Evolutionary conservation across 2,329 filamentous ascomycete species (phyloP).

Genomic region (Raffaelea arxii): DNA sequence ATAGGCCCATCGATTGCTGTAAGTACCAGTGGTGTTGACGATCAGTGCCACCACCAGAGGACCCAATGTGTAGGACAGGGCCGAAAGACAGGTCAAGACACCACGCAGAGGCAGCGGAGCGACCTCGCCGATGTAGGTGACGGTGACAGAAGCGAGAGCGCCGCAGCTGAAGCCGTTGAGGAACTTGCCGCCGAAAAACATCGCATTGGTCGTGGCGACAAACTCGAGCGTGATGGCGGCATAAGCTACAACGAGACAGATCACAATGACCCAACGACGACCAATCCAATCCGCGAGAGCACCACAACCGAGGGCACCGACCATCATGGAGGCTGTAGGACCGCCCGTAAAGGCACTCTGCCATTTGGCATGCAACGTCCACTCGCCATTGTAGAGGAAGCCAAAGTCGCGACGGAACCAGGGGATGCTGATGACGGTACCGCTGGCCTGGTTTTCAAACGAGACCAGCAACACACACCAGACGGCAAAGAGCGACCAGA

Average conservation of each 20-base stretch:
- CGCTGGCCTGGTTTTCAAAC: slow-evolving; percentile 18
- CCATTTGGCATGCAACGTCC: slow-evolving; percentile 25
- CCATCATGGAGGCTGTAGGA: slow-evolving; percentile 20
- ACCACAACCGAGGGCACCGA: slow-evolving; percentile 21
- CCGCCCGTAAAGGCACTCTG: slow-evolving; percentile 27
- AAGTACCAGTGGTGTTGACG: slow-evolving; percentile 30
- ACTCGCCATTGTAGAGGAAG: slow-evolving; percentile 21
- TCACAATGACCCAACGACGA: slow-evolving; percentile 19
- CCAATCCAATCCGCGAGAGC: slow-evolving; percentile 25
- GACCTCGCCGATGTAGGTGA: slow-evolving; percentile 31
- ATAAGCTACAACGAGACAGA: slow-evolving; percentile 21
- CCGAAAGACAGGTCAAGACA: slow-evolving; percentile 49
- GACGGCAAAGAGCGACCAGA: slow-evolving; percentile 5
- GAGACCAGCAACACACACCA: slow-evolving; percentile 4
- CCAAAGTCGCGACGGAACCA: slow-evolving; percentile 31
- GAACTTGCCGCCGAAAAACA: background rate
- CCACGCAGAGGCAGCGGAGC: slow-evolving; percentile 35
- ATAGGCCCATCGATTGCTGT: slow-evolving; percentile 33
- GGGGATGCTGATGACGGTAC: slow-evolving; percentile 27
- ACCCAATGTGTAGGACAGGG: slow-evolving; percentile 37
- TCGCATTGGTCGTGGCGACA: slow-evolving; percentile 22
- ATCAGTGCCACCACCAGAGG: slow-evolving; percentile 25
- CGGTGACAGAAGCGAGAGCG: background rate
- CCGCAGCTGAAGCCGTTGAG: background rate
- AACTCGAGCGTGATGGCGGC: slow-evolving; percentile 25